Conservation (phyloP, 225 moss, liverwort and hornwort species). For the Antitrichia curtipendula region DNA sequence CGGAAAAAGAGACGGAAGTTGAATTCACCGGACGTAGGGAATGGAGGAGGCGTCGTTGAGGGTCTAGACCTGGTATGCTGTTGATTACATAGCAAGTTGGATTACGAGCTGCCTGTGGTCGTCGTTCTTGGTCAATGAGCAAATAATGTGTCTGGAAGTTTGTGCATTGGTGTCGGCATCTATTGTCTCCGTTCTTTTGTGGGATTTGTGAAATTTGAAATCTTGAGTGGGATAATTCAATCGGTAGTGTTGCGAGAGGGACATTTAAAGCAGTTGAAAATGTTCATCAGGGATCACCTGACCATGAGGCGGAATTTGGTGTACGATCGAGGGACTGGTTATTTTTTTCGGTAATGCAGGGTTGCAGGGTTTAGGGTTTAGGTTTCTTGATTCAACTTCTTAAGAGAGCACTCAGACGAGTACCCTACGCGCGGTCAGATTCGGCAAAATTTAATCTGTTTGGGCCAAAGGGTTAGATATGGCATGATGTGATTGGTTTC, state of each 20-base stretch:
- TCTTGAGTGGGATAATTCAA: too few relatives aligned
- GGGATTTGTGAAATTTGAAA: background rate
- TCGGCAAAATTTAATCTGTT: background rate
- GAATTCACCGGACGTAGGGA: background rate
- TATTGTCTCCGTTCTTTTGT: background rate
- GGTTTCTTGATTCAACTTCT: background rate
- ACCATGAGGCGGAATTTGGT: background rate
- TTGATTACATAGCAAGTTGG: background rate
- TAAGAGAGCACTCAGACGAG: background rate
- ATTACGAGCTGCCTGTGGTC: background rate
- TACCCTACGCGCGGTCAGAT: too few relatives aligned
- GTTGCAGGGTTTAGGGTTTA: background rate
- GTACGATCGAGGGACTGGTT: background rate
- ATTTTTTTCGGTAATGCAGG: background rate
- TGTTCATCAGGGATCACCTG: too few relatives aligned
- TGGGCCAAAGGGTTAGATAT: background rate
- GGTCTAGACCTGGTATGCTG: conserved; percentile 1
- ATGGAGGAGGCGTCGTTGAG: background rate
- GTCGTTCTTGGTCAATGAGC: background rate
- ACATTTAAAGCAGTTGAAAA: background rate
- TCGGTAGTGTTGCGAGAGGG: background rate
- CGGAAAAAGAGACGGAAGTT: conserved; percentile 11
- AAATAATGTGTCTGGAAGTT: background rate
- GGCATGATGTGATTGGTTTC: background rate
- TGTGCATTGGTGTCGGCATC: background rate